Evolutionary conservation across 2,329 filamentous ascomycete genomes (phyloP), one percentile per base, ranked within the genome.

Genomic region (Colletotrichum lindemuthianum): DNA sequence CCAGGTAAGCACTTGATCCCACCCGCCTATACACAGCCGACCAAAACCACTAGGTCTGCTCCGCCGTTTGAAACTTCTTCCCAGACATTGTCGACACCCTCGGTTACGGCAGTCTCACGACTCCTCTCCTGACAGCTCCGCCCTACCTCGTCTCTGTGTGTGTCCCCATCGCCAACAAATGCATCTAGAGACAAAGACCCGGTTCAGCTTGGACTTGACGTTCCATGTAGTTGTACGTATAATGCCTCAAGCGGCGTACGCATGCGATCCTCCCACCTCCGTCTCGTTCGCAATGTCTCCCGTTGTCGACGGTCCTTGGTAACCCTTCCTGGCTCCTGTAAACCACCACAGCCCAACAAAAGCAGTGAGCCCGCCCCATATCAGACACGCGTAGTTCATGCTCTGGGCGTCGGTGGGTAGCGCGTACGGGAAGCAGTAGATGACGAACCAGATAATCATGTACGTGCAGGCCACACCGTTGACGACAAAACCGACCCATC

Each of bases 11-110:
- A 2, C 1, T 15, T 6, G 16, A 2, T 34, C 15, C 33, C 24
- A 37, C n/a, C 8, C 16, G 6, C 32, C 10, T 3, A 16, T 4
- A 34, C 48, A 50, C 8, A 3, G 8, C 5, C 2, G 8, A 36
- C 37, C 37, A 34, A 50, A 32, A 11, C 1, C 4, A 70, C 24
- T 78, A 13, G 82, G 78, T 36, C 68, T 86, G 10, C 73, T 85
- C 2, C 79, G 80, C 82, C 1, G 88, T 89, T 69, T 85, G 87
- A 41, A 88, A 89, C 70, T 89, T 89, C 76, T 90, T 90, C 74
- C 88, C 88, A 0, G 85, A 82, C 0, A 88, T 90, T 44, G 84
- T 89, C 1, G 80, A 85, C 51, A 88, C 85, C 0, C 79, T 90
- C 0, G 85, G 86, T 0, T 90, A 86, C 71, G 77, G 79, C 8